A percentile compares a stretch with the other conserved stretches of the same genome.
phyloP scores from a whole-genome alignment of 306 rosid species.

The Acacia confusa region DNA sequence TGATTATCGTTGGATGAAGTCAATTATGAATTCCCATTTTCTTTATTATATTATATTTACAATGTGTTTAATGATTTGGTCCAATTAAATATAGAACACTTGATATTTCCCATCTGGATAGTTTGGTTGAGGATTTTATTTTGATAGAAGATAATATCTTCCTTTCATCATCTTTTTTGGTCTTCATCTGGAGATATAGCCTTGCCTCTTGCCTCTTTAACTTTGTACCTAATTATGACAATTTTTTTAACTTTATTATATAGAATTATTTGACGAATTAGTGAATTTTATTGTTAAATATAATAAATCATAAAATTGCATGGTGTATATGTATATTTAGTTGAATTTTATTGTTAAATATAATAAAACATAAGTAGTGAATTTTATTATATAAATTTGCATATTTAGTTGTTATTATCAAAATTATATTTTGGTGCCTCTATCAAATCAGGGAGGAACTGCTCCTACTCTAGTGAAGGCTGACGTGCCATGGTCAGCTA shows the following conservation, averaged over 20 bases:
- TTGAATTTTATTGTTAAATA: too few species aligned
- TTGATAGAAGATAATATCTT: not conserved
- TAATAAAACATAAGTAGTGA: too few species aligned
- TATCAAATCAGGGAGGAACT: slow-evolving; percentile 68
- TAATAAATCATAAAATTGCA: not conserved
- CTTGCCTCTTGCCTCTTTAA: not conserved
- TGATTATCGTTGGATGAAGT: too few species aligned
- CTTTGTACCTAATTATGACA: not conserved
- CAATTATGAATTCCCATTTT: not conserved
- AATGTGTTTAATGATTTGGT: not conserved
- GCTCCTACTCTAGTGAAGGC: slow-evolving; percentile 79
- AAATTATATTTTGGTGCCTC: slow-evolving; percentile 15
- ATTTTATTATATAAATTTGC: not conserved
- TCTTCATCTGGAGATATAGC: not conserved
- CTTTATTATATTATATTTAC: not conserved
- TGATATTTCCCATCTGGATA: too few species aligned
- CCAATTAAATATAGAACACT: too few species aligned
- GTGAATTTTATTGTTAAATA: not conserved
- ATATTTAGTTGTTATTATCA: slow-evolving; percentile 3
- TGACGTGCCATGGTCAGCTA: slow-evolving; percentile 93
- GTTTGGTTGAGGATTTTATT: too few species aligned
- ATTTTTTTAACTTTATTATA: not conserved
- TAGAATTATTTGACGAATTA: not conserved
- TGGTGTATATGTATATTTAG: not conserved
- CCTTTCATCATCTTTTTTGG: not conserved